Evolutionary conservation across 306 rosid genomes (phyloP).

Genomic region (Castanospermum australe): DNA sequence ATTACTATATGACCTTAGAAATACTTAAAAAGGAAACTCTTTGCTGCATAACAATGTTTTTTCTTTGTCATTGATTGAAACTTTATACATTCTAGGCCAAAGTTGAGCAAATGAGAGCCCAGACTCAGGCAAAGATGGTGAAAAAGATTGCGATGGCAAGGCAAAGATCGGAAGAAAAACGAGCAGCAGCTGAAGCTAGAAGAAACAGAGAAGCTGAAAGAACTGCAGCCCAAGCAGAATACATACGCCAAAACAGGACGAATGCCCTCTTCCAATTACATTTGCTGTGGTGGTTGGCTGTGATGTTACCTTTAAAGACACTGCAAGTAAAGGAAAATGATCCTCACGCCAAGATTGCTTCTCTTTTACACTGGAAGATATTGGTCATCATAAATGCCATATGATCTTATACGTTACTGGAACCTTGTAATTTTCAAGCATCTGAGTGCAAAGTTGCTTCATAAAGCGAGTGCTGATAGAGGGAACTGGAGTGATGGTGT

Average conservation of each 20-base stretch:
- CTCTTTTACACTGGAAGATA: not conserved
- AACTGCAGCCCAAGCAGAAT: slow-evolving; percentile 71
- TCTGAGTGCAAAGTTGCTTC: slow-evolving; percentile 27
- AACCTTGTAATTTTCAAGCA: slow-evolving; percentile 28
- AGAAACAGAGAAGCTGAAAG: slow-evolving; percentile 68
- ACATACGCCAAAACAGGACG: slow-evolving; percentile 80
- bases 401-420: slow-evolving; percentile 22
- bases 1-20: not conserved
- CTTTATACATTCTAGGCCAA: slow-evolving; percentile 48
- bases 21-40: not conserved
- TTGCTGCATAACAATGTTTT: not conserved
- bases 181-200: slow-evolving; percentile 69
- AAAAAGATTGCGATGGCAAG: slow-evolving; percentile 81
- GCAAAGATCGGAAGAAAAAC: slow-evolving; percentile 84
- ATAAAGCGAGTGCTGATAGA: slow-evolving; percentile 16
- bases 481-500: slow-evolving; percentile 3
- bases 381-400: not conserved
- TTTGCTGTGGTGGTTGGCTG: slow-evolving; percentile 86
- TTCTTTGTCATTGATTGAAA: slow-evolving; percentile 4
- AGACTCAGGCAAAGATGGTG: slow-evolving; percentile 79
- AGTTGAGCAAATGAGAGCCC: slow-evolving; percentile 84
- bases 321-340: not conserved
- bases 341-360: slow-evolving; percentile 5
- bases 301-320: slow-evolving; percentile 7
- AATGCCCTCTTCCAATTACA: slow-evolving; percentile 57